Evolutionary conservation across 768 basidiomycete species (phyloP).

Genomic region (Tulasnella sp.): DNA sequence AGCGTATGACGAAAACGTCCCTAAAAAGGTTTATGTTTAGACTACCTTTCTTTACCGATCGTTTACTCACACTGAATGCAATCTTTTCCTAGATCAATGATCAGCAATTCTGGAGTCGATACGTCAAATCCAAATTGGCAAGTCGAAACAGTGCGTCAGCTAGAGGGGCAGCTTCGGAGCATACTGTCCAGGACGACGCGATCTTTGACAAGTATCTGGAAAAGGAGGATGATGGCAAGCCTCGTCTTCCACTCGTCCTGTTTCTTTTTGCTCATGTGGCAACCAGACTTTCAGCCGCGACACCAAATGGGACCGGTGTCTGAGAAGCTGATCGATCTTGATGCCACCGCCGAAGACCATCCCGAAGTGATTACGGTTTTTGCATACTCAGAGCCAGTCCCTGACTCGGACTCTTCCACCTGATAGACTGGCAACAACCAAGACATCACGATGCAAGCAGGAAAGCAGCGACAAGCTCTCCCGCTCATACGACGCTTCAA

Average conservation of each 20-base stretch:
- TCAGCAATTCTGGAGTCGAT: conserved; percentile 91
- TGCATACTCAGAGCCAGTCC: neutral
- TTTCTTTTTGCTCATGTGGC: neutral
- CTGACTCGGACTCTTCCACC: neutral
- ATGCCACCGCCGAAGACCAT: conserved; percentile 85
- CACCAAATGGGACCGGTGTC: conserved; percentile 49
- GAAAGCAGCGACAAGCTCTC: conserved; percentile 72
- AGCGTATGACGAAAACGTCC: conserved; percentile 89
- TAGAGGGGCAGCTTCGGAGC: conserved; percentile 50
- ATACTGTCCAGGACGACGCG: conserved; percentile 68
- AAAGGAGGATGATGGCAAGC: conserved; percentile 83
- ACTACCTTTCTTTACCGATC: neutral
- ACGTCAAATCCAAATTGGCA: conserved; percentile 93
- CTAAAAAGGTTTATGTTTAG: conserved; percentile 48
- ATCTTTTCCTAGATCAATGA: conserved; percentile 55
- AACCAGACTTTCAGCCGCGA: conserved; percentile 65
- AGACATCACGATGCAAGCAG: conserved; percentile 94
- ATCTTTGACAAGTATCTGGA: conserved; percentile 97
- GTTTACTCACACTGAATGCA: neutral
- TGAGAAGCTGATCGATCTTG: conserved; percentile 73
- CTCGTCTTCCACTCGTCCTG: neutral
- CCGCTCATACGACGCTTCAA: conserved; percentile 96
- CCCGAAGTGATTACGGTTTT: conserved; percentile 45
- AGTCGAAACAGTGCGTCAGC: conserved; percentile 91
- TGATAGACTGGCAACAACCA: conserved; percentile 76